Evolutionary conservation across 768 basidiomycete genomes (phyloP), one percentile per base, ranked within the genome.

Genomic region (Auriscalpium orientale): DNA sequence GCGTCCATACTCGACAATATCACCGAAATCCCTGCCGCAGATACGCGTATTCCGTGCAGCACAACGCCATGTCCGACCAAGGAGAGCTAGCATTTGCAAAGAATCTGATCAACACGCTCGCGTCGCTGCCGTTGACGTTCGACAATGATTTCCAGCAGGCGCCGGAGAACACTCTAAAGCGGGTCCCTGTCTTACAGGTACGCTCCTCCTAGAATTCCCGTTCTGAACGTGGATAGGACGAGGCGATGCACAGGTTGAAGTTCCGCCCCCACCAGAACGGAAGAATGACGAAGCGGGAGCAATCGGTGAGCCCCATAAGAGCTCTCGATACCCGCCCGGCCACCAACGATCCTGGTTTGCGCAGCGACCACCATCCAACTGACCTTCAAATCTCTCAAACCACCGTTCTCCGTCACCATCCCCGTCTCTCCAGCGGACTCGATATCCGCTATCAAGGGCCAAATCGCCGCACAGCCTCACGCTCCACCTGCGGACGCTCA

Each of bases 341-440:
- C 28, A 34, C 38, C 35, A 16, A 48, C 46, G 34, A 46, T n/a
- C 22, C 54, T 58, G 12, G 47, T 52, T 53, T 40, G 35, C 50
- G 51, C 40, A 18, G 21, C 48, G 62, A 72, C 77, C 51, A 70
- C 80, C 34, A 71, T 98, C 62, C 75, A 75, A 20, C 71, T 99
- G 62, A 87, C 83, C 51, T 83, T 99, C 79, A 98, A 97, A 72
- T 97, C 91, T 49, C 76, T 84, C 65, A 98, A 98, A 67, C 97
- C 97, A 1, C 74, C 91, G 21, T 79, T 84, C 48, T 73, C 85
- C 0, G 88, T 89, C 74, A 76, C 82, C 33, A 76, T 98, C 60
- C 68, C 82, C 48, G 80, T 91, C 12, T 82, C 85, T 49, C 80
- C 83, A 37, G 87, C 91, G n/a, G 91, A 97, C 68, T 81, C 92